Evolutionary conservation across 352 stramenopile species (phyloP).

Genomic region (Globisporangium takayamanum): DNA sequence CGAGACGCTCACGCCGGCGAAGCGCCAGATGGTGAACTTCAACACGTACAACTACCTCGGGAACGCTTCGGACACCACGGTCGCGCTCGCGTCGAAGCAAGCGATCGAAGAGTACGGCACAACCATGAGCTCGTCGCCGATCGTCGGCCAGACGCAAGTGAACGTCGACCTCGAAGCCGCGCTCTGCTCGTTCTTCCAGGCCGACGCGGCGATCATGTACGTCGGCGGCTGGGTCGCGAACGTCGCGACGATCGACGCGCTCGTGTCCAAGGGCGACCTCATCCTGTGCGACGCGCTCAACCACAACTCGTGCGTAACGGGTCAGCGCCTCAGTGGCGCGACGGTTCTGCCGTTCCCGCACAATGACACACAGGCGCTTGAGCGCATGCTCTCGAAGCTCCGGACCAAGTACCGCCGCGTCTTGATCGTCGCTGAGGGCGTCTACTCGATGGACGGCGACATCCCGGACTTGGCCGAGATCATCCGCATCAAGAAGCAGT

Average conservation of each 20-base stretch:
- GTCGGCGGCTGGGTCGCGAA: conserved; percentile 75
- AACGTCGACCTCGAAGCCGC: conserved; percentile 64
- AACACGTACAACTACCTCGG: conserved; percentile 86
- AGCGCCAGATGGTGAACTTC: conserved; percentile 75
- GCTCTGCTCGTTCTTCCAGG: conserved; percentile 56
- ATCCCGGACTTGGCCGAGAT: conserved; percentile 50
- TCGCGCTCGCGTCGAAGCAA: conserved; percentile 45
- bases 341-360: conserved; percentile 75
- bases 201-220: conserved; percentile 53
- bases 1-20: conserved; percentile 61
- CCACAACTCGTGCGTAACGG: conserved; percentile 75
- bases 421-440: conserved; percentile 57
- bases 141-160: conserved; percentile 67
- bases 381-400: conserved; percentile 65
- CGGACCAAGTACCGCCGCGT: conserved; percentile 72
- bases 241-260: conserved; percentile 66
- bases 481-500: conserved; percentile 58
- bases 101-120: conserved; percentile 68
- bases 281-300: conserved; percentile 78
- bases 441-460: conserved; percentile 70
- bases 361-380: conserved; percentile 64
- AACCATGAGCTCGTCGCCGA: conserved; percentile 77
- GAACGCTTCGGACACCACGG: conserved; percentile 50
- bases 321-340: conserved; percentile 66
- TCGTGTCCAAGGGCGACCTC: conserved; percentile 67